Evolutionary conservation across 108 stramenopile genomes (phyloP), one percentile per base, ranked within the genome.

Genomic region (Schizochytrium sp.): DNA sequence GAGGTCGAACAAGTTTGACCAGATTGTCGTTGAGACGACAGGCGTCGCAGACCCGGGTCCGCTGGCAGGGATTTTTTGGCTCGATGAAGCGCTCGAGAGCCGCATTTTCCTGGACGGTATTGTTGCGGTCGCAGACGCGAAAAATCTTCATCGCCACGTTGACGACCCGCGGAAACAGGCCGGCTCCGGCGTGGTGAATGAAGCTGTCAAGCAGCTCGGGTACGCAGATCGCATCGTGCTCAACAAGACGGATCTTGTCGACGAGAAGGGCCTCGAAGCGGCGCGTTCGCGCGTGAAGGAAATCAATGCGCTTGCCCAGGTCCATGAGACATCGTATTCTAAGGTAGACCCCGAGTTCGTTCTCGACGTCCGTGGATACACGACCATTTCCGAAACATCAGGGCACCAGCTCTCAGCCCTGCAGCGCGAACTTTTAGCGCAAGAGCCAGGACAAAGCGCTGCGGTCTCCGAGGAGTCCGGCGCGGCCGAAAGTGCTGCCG

Each of bases 11-110:
- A 95, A 95, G 69, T 89, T 96, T 59, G 96, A 97, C 93, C 96
- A 96, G 63, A 94, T 97, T 58, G 72, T 97, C 25, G 95, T 97
- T 58, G 97, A 97, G 94, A 93, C 94, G 45, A 92, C 91, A 0
- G 97, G 97, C 0, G 96, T 97, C 95, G 97, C 97, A 5, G 95
- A 97, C 93, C 97, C 97, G 14, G 96, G 96, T 41, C 97, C 96
- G 5, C 94, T 97, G 58, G 96, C 96, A 16, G 91, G 90, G 58
- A 89, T 95, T 5, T 96, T 97, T 91, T 97, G 97, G 97, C 89
- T 96, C 72, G 97, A 97, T 88, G 96, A 96, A 10, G 95, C 92
- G 0, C 89, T 96, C 48, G 95, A 95, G 34, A 95, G 94, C 63
- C 72, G 95, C 53, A 58, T 96, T 44, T 90, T 93, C 53, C 88